phyloP scores from a whole-genome alignment of 306 rosid species.

The Cucurbita pepo region DNA sequence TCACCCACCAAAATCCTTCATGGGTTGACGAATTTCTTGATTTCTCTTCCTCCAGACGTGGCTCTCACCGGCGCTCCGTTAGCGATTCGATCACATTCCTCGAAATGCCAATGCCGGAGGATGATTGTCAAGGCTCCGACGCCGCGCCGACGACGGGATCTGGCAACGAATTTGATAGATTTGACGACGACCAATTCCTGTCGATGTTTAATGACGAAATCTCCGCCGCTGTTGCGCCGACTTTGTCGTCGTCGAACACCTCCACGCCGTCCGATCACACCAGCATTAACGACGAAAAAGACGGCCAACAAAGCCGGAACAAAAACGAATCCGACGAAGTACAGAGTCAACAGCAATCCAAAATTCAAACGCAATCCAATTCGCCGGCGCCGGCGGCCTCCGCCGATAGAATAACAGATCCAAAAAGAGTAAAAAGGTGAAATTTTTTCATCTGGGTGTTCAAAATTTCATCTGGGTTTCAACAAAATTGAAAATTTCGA shows the following conservation, averaged over 20 bases:
- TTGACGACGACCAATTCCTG: slow-evolving; percentile 76
- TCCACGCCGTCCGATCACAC: slow-evolving; percentile 67
- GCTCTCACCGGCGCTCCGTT: slow-evolving; percentile 57
- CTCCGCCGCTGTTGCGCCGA: slow-evolving; percentile 14
- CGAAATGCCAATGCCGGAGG: slow-evolving; percentile 46
- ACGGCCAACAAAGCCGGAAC: slow-evolving; percentile 8
- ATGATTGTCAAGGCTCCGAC: slow-evolving; percentile 27
- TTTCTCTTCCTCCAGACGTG: slow-evolving; percentile 55
- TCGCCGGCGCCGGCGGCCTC: slow-evolving; percentile 7
- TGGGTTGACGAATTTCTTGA: slow-evolving; percentile 89
- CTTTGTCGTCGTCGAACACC: slow-evolving; percentile 52
- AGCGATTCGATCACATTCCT: slow-evolving; percentile 65
- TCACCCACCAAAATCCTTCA: slow-evolving; percentile 29
- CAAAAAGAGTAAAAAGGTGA: slow-evolving; percentile 88
- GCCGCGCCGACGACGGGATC: neutral
- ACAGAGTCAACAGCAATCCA: slow-evolving; percentile 44
- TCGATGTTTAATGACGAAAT: slow-evolving; percentile 63
- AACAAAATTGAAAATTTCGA: neutral
- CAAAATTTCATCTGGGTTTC: neutral
- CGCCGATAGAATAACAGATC: slow-evolving; percentile 47
- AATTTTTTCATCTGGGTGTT: neutral
- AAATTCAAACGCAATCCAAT: slow-evolving; percentile 11
- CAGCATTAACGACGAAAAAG: slow-evolving; percentile 50
- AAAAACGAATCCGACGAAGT: slow-evolving; percentile 56
- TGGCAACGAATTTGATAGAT: slow-evolving; percentile 41